Evolutionary conservation across 305 asterid species (phyloP).

Genomic region (Caryopteris hybrid): DNA sequence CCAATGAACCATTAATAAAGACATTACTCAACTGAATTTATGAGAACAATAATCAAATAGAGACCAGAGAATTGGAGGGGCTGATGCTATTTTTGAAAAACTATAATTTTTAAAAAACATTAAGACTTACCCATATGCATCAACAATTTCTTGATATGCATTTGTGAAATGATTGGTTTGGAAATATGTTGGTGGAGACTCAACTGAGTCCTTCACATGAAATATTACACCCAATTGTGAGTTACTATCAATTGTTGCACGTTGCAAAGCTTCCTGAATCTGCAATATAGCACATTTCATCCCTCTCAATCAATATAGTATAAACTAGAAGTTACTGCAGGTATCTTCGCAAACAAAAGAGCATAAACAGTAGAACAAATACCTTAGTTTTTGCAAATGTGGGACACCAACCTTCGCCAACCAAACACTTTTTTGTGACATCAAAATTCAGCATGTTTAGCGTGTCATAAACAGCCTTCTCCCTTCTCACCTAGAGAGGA

Average conservation of each 20-base stretch:
- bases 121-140: constrained; percentile 91
- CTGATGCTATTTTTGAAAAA: not conserved
- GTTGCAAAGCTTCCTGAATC: constrained; percentile 95
- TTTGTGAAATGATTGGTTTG: constrained; percentile 73
- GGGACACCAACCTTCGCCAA: constrained; percentile 99
- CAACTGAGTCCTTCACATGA: constrained; percentile 87
- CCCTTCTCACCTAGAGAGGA: constrained; percentile 77
- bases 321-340: constrained; percentile 14
- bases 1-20: not conserved
- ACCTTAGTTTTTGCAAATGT: constrained; percentile 83
- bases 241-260: constrained; percentile 88
- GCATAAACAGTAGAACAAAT: constrained; percentile 8
- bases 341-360: constrained; percentile 16
- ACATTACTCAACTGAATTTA: not conserved
- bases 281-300: constrained; percentile 30
- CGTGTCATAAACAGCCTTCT: constrained; percentile 88
- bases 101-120: not conserved
- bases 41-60: not conserved
- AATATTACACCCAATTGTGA: constrained; percentile 94
- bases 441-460: constrained; percentile 96
- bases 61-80: constrained; percentile 6
- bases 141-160: constrained; percentile 97
- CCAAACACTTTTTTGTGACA: constrained; percentile 95
- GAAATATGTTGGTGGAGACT: constrained; percentile 93
- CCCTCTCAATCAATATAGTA: constrained; percentile 17